Conservation (phyloP, 305 asterid genomes). For the Fraxinus greggii region DNA sequence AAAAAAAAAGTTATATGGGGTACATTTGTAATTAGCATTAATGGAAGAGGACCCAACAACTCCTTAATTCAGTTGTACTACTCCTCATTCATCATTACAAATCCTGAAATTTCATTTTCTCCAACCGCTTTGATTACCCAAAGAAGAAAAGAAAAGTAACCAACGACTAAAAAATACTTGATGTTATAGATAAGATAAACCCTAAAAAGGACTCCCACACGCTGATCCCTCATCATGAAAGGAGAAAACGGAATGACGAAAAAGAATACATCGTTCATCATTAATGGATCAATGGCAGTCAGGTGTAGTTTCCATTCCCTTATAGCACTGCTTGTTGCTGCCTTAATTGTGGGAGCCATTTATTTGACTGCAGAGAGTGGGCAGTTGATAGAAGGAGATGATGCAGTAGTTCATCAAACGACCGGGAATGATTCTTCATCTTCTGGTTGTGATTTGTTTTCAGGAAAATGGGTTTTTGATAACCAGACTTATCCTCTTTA, state of each 20-base stretch:
- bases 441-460: constrained; percentile 58
- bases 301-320: constrained; percentile 66
- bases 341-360: constrained; percentile 54
- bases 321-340: constrained; percentile 51
- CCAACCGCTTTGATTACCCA: constrained; percentile 29
- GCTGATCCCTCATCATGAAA: background rate
- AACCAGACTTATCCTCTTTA: constrained; percentile 67
- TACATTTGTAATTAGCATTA: constrained; percentile 11
- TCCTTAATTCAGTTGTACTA: constrained; percentile 28
- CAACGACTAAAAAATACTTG: background rate
- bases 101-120: constrained; percentile 42
- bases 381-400: constrained; percentile 26
- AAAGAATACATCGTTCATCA: constrained; percentile 25
- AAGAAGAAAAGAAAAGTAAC: background rate
- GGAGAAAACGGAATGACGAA: constrained; percentile 35
- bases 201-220: background rate
- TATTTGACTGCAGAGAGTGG: constrained; percentile 60
- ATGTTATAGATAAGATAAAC: constrained; percentile 19
- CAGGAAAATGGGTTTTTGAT: constrained; percentile 85
- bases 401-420: background rate
- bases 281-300: constrained; percentile 44
- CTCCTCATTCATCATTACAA: constrained; percentile 36
- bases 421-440: constrained; percentile 13
- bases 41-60: constrained; percentile 6
- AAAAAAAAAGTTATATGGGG: background rate